Evolutionary conservation across 306 rosid species (phyloP).

Genomic region (Medicago lupulina): DNA sequence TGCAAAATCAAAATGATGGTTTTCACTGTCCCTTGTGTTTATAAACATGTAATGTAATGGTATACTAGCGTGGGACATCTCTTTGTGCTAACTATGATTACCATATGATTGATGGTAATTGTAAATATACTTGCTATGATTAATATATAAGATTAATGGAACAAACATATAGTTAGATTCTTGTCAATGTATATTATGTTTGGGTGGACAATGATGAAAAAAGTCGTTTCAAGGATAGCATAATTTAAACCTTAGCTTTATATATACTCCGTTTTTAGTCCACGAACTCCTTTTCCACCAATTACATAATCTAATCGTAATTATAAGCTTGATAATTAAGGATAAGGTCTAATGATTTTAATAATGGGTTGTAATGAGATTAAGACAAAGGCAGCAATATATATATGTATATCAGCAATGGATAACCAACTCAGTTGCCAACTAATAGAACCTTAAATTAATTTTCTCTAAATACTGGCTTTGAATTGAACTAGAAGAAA

Average conservation of each 20-base stretch:
- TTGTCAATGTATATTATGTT: neutral
- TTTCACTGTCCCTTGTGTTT: no score
- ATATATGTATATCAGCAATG: neutral
- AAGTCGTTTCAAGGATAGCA: conserved; percentile 22
- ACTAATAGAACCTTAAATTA: conserved; percentile 19
- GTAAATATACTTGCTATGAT: neutral
- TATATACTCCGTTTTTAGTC: conserved; percentile 6
- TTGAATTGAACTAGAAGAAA: conserved; percentile 28
- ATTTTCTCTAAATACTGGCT: conserved; percentile 23
- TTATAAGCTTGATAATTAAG: conserved; percentile 21
- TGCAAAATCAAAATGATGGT: no score
- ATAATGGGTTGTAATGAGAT: conserved; percentile 8
- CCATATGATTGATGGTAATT: no score
- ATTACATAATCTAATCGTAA: conserved; percentile 28
- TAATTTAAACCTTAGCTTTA: conserved; percentile 31
- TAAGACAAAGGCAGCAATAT: conserved; percentile 22
- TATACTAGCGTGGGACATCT: no score
- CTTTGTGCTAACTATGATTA: no score
- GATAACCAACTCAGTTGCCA: conserved; percentile 37
- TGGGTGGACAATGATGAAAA: conserved; percentile 34
- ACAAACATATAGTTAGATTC: neutral
- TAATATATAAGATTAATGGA: neutral
- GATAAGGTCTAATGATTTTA: conserved; percentile 33
- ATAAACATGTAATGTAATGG: no score
- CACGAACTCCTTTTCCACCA: conserved; percentile 12